These are phyloP conservation scores for Trapa incisa DNA, from an alignment of 345 rosid genomes.

Conservation along the genomic window DNA sequence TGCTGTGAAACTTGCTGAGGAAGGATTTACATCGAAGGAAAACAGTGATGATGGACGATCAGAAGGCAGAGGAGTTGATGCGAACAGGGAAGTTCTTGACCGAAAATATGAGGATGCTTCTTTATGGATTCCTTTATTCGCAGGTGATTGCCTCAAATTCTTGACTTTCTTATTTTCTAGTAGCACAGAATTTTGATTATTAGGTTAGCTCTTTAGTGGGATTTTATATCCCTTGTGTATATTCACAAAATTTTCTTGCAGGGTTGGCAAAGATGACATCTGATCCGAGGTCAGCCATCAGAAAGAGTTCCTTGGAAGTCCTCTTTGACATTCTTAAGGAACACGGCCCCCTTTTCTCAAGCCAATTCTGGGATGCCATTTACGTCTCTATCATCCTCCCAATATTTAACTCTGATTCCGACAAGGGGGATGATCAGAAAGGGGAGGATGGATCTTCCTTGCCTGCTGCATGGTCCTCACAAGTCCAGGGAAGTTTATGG, in stretches of 20 bases:
- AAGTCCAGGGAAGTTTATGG: conserved; percentile 44
- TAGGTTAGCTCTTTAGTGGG: not conserved
- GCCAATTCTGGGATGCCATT: conserved; percentile 51
- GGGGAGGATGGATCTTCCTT: conserved; percentile 33
- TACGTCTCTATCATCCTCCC: conserved; percentile 52
- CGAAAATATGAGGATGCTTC: conserved; percentile 70
- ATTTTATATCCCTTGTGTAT: not conserved
- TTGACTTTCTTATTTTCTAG: not conserved
- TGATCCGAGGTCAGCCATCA: conserved; percentile 70
- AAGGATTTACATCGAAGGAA: conserved; percentile 61
- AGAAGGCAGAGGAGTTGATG: conserved; percentile 21
- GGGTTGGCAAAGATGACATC: conserved; percentile 76
- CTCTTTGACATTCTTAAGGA: conserved; percentile 85
- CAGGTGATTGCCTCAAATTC: conserved; percentile 38
- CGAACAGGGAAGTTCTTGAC: conserved; percentile 21
- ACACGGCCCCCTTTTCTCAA: conserved; percentile 90
- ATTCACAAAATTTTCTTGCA: conserved; percentile 17
- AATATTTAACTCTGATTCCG: conserved; percentile 39
- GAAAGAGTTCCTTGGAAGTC: conserved; percentile 83
- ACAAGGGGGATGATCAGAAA: conserved; percentile 20
- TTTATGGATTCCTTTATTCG: conserved; percentile 84
- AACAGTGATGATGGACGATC: conserved; percentile 34
- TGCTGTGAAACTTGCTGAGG: conserved; percentile 89
- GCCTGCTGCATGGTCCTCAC: conserved; percentile 27
- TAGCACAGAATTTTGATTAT: not conserved